Evolutionary conservation across 1,284 basidiomycete genomes (phyloP), one percentile per base, ranked within the genome.

Genomic region (Ganoderma boninense): DNA sequence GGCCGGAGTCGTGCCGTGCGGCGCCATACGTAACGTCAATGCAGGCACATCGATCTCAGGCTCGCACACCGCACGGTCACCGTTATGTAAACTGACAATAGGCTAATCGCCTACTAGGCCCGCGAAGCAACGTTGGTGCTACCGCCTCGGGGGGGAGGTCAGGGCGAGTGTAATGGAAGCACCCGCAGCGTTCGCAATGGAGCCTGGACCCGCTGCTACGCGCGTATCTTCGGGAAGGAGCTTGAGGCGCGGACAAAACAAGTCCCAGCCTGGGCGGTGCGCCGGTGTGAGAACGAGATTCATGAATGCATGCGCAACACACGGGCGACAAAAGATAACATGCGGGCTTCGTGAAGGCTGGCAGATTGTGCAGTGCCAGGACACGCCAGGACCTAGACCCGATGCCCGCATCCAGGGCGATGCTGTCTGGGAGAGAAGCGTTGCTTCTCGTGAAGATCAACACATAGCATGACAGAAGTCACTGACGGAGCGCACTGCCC

Each of bases 111-210:
- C 29, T 32, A 32, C 29, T 32, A 32, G 29, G 29, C 29, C 23
- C 11, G 46, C 29, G 46, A 18, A 52, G 26, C 29, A 52, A 11
- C 23, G 29, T 14, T 16, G 6, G 43, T 4, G 20, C 16, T 11
- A n/a, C 44, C 18, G 35, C 46, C 56, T n/a, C n/a, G n/a, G n/a
- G 60, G 23, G 65, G 65, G 44, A 66, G 44, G 57, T 66, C n/a
- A 32, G 26, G 32, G 23, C 44, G 8, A 10, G 32, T 4, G n/a
- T 32, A 66, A 66, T 66, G 65, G 65, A 66, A 66, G 65, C 57
- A 32, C 29, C 4, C 29, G 29, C 29, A 52, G 40, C 38, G 44
- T 14, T 14, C 2, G 29, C 29, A 2, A 32, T 32, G 10, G 23
- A 20, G 59, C 18, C 35, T n/a, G 13, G 20, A 20, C 29, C 10